phyloP scores from a whole-genome alignment of 2,329 filamentous ascomycete species.

The Pestalotiopsis sp. region DNA sequence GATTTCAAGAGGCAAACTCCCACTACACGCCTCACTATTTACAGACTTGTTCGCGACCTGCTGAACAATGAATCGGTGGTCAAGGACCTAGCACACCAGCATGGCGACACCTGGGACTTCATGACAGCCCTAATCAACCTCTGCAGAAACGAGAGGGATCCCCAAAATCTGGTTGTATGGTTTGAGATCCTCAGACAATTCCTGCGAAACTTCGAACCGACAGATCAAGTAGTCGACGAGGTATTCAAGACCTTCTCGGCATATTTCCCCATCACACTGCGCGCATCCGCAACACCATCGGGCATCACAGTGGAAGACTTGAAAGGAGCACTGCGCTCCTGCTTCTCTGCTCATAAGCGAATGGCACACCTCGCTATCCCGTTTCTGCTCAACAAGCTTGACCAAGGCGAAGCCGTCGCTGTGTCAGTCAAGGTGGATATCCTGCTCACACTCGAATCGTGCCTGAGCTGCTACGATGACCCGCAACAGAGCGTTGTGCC shows the following conservation, averaged over 20 bases:
- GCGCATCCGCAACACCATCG: conserved; percentile 50
- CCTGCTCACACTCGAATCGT: conserved; percentile 57
- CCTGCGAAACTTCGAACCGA: conserved; percentile 46
- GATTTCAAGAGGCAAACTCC: conserved; percentile 58
- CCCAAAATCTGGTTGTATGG: conserved; percentile 59
- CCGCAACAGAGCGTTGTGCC: conserved; percentile 50
- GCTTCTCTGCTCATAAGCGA: conserved; percentile 54
- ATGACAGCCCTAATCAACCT: conserved; percentile 52
- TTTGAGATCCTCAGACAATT: conserved; percentile 53
- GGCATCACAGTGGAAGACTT: conserved; percentile 59
- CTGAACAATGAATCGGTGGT: conserved; percentile 45
- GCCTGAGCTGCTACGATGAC: conserved; percentile 51
- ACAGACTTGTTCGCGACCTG: conserved; percentile 49
- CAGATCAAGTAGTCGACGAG: conserved; percentile 48
- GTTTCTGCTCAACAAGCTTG: conserved; percentile 59
- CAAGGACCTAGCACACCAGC: conserved; percentile 46
- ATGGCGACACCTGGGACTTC: conserved; percentile 48
- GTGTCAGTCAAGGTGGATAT: conserved; percentile 65
- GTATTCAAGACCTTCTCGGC: conserved; percentile 60
- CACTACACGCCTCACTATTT: conserved; percentile 55
- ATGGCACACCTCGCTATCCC: conserved; percentile 51
- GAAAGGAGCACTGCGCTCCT: conserved; percentile 54
- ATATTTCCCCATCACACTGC: conserved; percentile 63
- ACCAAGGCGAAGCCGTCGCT: conserved; percentile 61
- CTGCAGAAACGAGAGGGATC: conserved; percentile 59